These are phyloP conservation scores for Geotrichum fermentans DNA, from an alignment of 1,139 yeast genomes.

Conservation along the genomic window DNA sequence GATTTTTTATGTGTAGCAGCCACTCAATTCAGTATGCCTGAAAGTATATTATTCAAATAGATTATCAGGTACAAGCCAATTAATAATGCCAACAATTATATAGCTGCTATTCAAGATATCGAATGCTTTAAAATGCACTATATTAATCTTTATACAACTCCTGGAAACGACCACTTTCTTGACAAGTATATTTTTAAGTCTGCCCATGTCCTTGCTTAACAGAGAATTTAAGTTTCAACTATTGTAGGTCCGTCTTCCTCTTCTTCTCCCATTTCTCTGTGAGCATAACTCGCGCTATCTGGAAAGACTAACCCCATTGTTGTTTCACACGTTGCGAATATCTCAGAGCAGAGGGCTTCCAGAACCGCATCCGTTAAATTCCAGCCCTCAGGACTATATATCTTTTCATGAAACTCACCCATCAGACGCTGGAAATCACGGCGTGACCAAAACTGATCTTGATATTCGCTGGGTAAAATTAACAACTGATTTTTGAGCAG, in stretches of 20 bases:
- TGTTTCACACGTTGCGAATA: slow-evolving; percentile 2
- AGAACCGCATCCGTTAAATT: background rate
- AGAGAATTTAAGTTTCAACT: background rate
- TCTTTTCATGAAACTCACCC: slow-evolving; percentile 21
- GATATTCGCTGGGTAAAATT: slow-evolving; percentile 40
- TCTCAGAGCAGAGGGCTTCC: slow-evolving; percentile 1
- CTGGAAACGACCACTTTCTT: too few relatives aligned
- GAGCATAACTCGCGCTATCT: background rate
- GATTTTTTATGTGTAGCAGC: too few relatives aligned
- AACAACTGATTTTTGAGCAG: slow-evolving; percentile 35
- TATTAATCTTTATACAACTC: too few relatives aligned
- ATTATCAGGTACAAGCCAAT: too few relatives aligned
- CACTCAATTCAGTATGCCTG: too few relatives aligned
- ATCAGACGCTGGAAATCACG: slow-evolving; percentile 24
- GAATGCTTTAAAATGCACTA: too few relatives aligned
- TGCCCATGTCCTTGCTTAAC: too few relatives aligned
- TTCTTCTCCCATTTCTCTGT: background rate
- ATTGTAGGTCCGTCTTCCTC: slow-evolving; percentile 8
- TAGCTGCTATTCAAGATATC: too few relatives aligned
- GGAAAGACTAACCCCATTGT: slow-evolving; percentile 7
- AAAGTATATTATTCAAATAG: too few relatives aligned
- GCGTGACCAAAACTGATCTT: slow-evolving; percentile 35
- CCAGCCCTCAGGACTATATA: slow-evolving; percentile 13
- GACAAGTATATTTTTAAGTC: too few relatives aligned
- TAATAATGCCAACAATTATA: too few relatives aligned